Base-by-base conservation (phyloP, 768 basidiomycete genomes). In the Imleria badia region DNA sequence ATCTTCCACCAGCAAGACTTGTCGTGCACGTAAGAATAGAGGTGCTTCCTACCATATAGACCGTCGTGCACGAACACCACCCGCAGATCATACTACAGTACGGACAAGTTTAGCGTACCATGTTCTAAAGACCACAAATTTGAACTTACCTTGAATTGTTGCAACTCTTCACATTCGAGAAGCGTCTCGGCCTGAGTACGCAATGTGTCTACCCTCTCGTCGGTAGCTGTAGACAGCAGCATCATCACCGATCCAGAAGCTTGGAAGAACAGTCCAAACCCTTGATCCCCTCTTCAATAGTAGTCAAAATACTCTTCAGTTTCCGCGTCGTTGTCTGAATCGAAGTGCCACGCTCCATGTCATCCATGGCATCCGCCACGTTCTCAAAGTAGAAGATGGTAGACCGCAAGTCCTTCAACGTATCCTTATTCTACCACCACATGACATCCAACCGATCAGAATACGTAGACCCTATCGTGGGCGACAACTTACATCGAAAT, bases 1-100 rank as follows among this genome's bases (percentile, higher is more conserved):
- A 84, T 86, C 72, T 89, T 92, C 88, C 89, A 93, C 91, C 91
- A 94, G 4, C 67, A 71, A 6, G 79, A 84, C 41, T 81, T 77
- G 29, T 66, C 68, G 54, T 85, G 81, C 13, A 90, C 82, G 58
- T 91, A 94, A 7, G 87, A 87, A 66, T 91, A 90, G 10, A 89
- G 73, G 61, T 91, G 87, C 52, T 81, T 89, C 43, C 91, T 76
- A 10, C 91, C 91, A 39, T 83, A 86, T 31, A 90, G 71, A 6
- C 91, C 91, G 12, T 87, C 89, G 60, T 91, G 87, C 43, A 90
- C 75, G 36, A 92, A 76, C 6, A 91, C 90, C 9, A 81, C 85
- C 3, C 89, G 86, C 22, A 94, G 80, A 58, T 91, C 89, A 62
- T 92, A 94, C 89, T 92, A 39, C 12, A n/a, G 30, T 7, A 41